Base-by-base conservation (phyloP, 768 basidiomycete genomes). In the Lentinus brumalis region DNA sequence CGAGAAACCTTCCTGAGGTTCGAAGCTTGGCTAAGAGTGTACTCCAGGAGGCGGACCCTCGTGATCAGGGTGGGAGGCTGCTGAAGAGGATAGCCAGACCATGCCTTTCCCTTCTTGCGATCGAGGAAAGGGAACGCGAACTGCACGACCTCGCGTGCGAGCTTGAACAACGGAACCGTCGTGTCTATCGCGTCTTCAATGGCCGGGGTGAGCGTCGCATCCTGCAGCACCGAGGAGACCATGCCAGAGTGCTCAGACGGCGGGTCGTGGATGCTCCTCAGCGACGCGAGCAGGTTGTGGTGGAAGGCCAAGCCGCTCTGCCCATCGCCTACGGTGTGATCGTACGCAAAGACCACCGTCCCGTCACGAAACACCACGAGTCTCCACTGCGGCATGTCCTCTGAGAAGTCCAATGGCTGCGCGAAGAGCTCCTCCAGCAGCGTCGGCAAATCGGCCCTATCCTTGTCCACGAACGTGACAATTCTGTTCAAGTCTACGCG, bases 301-400 rank as follows among this genome's bases (percentile, higher is more conserved):
- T 78, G 79, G 57, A 79, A 77, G 0, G 76, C 74, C 35, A 74
- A 53, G 9, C 75, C 74, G 60, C 77, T 78, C 57, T 74, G 68
- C 2, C 78, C 79, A 56, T 80, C 79, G 7, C 74, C 77, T 50
- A 79, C 74, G 56, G 65, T 64, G 57, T 80, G 79, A 53, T 78
- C 73, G 56, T 69, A 77, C 15, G 69, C 73, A 53, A 79, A 77
- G 11, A 73, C 56, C 30, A 79, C 67, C 0, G 71, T 76, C 31
- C 69, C 67, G 50, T 75, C 73, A 16, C 52, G 62, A 15, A 76
- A 53, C 3, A 79, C 73, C 15, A 68, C 53, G 5, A 79, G 57
- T n/a, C 77, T 73, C 79, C 79, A 80, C 5, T 77, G 69, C 1
- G 77, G 78, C 5, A 68, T 40, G 30, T 67, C 66, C 2, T 66